A percentile compares a stretch with the other conserved stretches of the same genome.
These are phyloP conservation scores for Hypoxylon fragiforme DNA, from an alignment of 495 filamentous ascomycete species.

Conservation along the genomic window DNA sequence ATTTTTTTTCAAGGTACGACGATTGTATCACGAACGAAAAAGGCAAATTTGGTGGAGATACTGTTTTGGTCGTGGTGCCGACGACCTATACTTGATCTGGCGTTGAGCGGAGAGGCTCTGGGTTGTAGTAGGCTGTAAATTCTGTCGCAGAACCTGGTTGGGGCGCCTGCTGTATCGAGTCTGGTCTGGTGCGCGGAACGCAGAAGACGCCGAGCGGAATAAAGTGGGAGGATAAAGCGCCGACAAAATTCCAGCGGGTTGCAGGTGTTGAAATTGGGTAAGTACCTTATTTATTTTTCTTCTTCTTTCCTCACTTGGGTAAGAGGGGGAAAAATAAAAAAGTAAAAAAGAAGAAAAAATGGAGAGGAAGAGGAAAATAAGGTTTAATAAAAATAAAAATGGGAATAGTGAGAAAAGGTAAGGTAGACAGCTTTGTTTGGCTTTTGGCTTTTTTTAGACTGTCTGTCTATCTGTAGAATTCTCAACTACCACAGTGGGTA, in stretches of 20 bases:
- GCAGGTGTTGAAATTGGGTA: conserved; percentile 16
- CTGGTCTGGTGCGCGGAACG: conserved; percentile 41
- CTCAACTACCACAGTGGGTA: too few species aligned
- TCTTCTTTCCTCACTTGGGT: conserved; percentile 35
- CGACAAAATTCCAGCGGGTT: conserved; percentile 38
- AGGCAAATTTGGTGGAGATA: conserved; percentile 56
- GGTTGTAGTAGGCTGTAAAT: conserved; percentile 45
- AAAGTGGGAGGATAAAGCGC: conserved; percentile 47
- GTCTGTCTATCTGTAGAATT: too few species aligned
- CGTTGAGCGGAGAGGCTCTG: conserved; percentile 53
- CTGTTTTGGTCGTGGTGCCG: conserved; percentile 61
- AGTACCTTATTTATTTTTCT: conserved; percentile 32
- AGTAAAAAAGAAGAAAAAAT: conserved; percentile 7
- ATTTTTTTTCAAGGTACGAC: conserved; percentile 41
- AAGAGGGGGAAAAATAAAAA: conserved; percentile 7
- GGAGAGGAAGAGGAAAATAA: conserved; percentile 24
- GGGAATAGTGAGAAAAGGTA: too few species aligned
- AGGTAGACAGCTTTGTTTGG: conserved; percentile 20
- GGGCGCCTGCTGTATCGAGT: conserved; percentile 56
- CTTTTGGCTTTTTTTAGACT: too few species aligned
- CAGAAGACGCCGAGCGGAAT: conserved; percentile 40
- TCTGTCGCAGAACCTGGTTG: conserved; percentile 58
- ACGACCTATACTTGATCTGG: conserved; percentile 63
- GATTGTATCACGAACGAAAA: conserved; percentile 56
- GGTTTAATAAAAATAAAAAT: conserved; percentile 9